Evolutionary conservation across 768 basidiomycete genomes (phyloP).

Genomic region (Pleurotus citrinopileatus): DNA sequence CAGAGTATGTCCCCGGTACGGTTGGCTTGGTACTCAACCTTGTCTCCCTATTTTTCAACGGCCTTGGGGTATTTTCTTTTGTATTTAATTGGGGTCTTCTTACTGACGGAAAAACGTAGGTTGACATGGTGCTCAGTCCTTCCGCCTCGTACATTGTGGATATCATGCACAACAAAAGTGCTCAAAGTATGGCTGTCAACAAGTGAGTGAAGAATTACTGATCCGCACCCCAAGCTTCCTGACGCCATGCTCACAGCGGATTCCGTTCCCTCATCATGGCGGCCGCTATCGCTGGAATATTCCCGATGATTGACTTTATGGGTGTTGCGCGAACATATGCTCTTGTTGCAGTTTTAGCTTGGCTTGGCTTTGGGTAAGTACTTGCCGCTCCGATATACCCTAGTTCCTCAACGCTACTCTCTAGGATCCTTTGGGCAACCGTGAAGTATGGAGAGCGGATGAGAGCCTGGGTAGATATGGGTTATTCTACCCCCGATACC

Average conservation of each 20-base stretch:
- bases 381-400: slow-evolving; percentile 2
- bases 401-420: neutral
- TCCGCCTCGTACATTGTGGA: slow-evolving; percentile 58
- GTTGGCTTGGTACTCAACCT: slow-evolving; percentile 50
- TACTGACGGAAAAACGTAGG: slow-evolving; percentile 28
- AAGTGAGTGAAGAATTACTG: slow-evolving; percentile 38
- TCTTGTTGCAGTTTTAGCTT: slow-evolving; percentile 40
- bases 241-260: slow-evolving; percentile 29
- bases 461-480: slow-evolving; percentile 55
- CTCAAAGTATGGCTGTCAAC: slow-evolving; percentile 59
- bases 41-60: slow-evolving; percentile 58
- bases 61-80: slow-evolving; percentile 50
- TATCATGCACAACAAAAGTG: slow-evolving; percentile 55
- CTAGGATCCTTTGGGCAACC: slow-evolving; percentile 48
- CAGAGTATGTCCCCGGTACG: slow-evolving; percentile 44
- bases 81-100: neutral
- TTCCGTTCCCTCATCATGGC: slow-evolving; percentile 44
- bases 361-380: slow-evolving; percentile 53
- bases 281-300: slow-evolving; percentile 38
- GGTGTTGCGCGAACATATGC: slow-evolving; percentile 52
- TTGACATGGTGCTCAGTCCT: slow-evolving; percentile 55
- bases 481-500: slow-evolving; percentile 42
- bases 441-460: slow-evolving; percentile 57
- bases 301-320: slow-evolving; percentile 52
- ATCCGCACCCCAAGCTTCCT: neutral